These are phyloP conservation scores for Phytophthora cactorum DNA, from an alignment of 352 stramenopile species.

Conservation along the genomic window DNA sequence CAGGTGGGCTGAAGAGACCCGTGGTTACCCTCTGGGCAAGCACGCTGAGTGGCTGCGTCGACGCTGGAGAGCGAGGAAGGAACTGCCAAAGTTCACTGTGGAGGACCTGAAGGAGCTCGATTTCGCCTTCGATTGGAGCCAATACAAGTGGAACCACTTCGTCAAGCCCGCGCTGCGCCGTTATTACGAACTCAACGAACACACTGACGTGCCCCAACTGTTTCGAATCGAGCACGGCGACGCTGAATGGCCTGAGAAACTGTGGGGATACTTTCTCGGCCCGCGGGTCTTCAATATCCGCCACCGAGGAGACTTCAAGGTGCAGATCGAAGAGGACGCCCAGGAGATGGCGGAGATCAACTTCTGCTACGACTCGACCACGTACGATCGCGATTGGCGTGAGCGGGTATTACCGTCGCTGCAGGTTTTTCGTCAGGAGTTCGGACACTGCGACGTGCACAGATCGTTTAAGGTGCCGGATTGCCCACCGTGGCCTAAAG, in stretches of 20 bases:
- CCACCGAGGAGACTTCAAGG: background rate
- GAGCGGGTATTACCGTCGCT: constrained; percentile 12
- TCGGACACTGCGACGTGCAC: constrained; percentile 16
- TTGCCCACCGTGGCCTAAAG: constrained; percentile 9
- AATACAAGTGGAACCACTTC: constrained; percentile 15
- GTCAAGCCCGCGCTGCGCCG: constrained; percentile 8
- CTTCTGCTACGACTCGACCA: constrained; percentile 20
- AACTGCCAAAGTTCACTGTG: background rate
- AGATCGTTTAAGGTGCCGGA: constrained; percentile 13
- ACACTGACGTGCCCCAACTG: constrained; percentile 63
- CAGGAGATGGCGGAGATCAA: constrained; percentile 15
- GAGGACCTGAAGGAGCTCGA: constrained; percentile 2
- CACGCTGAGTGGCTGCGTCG: constrained; percentile 15
- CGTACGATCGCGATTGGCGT: constrained; percentile 14
- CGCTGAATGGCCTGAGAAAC: constrained; percentile 35
- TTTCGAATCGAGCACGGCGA: constrained; percentile 36
- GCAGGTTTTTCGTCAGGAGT: constrained; percentile 12
- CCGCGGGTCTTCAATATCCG: constrained; percentile 50
- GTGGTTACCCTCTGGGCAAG: constrained; percentile 17
- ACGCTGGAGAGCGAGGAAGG: background rate
- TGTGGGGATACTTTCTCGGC: constrained; percentile 42
- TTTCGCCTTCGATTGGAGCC: constrained; percentile 5
- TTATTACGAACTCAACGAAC: constrained; percentile 15
- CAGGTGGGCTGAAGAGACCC: background rate
- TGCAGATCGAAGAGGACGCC: background rate